Base-by-base conservation (phyloP, 2,329 filamentous ascomycete genomes). In the Claviceps sp. region DNA sequence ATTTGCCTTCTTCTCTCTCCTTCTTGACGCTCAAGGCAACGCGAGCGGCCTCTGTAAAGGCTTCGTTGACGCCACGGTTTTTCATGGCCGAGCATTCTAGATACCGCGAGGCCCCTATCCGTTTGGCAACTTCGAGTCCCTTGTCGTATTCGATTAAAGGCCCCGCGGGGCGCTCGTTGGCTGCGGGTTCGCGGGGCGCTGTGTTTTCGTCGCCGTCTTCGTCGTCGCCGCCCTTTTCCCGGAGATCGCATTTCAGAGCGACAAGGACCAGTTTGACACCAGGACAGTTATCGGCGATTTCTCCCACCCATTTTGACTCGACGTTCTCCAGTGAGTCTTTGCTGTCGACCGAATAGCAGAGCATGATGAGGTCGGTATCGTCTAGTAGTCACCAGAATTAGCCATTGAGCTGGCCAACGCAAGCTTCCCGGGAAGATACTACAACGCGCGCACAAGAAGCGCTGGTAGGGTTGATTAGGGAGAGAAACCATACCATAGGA, bases 41-140 rank as follows among this genome's bases (percentile, higher is more conserved):
- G 62, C 94, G 85, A 23, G 93, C 91, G 42, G 93, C 93, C 73
- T 98, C 93, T 42, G 93, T 97, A 64, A 98, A 98, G 44, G 93
- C 93, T 70, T 98, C 93, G 69, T 97, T 96, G 64, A 98, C 94
- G 55, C 93, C 93, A 49, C 93, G 82, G 70, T 98, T 98, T 71
- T 90, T 85, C 83, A 97, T 97, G 52, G 93, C 93, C 39, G 93
- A 97, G 75, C 93, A 98, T 76, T 98, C 93, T 52, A 98, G 80
- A 67, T 98, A 98, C 64, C 94, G 83, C 64, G 95, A 77, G 6
- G 93, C 93, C 60, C 89, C 86, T 70, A 97, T 95, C 67, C 86
- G 83, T 64, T 91, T 83, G 40, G 91, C 91, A 43, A 95, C 90
- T 57, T 91, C 88, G 49, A 97, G 76, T 2, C 91, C 91, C 64